Evolutionary conservation across 441 rosid species (phyloP), one percentile per base, ranked within the genome.

Genomic region (Gossypium trilobum): DNA sequence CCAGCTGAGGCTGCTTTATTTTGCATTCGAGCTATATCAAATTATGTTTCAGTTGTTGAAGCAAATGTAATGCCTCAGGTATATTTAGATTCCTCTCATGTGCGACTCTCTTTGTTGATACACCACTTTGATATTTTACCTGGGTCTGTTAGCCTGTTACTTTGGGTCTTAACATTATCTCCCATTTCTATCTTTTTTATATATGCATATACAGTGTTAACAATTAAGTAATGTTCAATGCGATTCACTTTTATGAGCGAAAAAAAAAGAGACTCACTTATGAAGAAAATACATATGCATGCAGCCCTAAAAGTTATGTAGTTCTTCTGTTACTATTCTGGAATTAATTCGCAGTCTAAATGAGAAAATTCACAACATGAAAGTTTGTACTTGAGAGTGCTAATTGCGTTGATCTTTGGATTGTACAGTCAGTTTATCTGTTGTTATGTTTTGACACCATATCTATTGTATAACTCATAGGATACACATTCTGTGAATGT

Each of bases 1-100:
- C 95, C 92, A 5, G 95, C 97, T 74, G 99, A 95, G 88, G 99
- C 99, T 87, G 91, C 93, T 73, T 84, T 95, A 81, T 95, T 91
- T 83, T 95, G 99, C 82, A 89, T 95, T 75, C 85, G 93, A 77
- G 97, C 97, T 71, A 86, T 92, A 84, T 91, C 99, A 64, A 87
- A 77, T 73, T 90, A 91, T 76, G 99, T 95, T 64, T 89, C 99
- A 57, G 81, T 73, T 64, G 82, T 73, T 77, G 99, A 95, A 85
- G 84, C 84, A 70, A 96, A 91, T 79, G 92, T 89, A 68, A 87
- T 95, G 99, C 98, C 99, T 68, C 91, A 85, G 97, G 99, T 94
- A 77, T 63, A 56, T 10, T 36, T 70, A 44, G 61, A 48, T 77
- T 72, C 62, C 72, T 22, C 3, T 23, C 54, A 22, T 42, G n/a